Evolutionary conservation across 345 rosid genomes (phyloP).

Genomic region (Syzygium oleosum): DNA sequence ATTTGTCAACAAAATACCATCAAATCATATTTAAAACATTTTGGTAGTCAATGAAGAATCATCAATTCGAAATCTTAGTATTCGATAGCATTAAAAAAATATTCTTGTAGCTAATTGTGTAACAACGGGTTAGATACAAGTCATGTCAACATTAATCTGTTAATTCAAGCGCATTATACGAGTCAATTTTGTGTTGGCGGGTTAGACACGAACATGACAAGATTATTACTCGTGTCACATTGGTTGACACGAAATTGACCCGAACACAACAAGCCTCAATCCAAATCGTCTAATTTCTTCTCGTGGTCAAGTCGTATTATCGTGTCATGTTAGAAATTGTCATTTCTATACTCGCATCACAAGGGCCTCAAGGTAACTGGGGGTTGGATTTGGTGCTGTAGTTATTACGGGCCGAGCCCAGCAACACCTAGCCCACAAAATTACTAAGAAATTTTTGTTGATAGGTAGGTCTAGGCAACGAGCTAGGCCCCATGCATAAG

Average conservation of each 20-base stretch:
- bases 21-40: neutral
- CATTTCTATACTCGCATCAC: neutral
- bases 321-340: neutral
- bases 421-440: neutral
- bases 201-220: neutral
- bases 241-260: neutral
- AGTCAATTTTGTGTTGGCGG: neutral
- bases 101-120: neutral
- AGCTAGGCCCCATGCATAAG: neutral
- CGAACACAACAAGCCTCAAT: neutral
- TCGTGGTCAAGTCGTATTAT: neutral
- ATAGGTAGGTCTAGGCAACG: neutral
- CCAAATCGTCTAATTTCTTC: neutral
- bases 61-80: neutral
- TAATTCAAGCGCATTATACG: neutral
- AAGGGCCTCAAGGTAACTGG: neutral
- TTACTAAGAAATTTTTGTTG: neutral
- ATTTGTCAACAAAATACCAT: neutral
- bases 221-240: neutral
- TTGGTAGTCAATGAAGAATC: neutral
- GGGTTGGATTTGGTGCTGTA: neutral
- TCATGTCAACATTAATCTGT: neutral
- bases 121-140: neutral
- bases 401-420: neutral
- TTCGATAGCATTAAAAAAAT: neutral